These are phyloP conservation scores for Aphanomyces invadans DNA, from an alignment of 352 stramenopile genomes.

Conservation along the genomic window DNA sequence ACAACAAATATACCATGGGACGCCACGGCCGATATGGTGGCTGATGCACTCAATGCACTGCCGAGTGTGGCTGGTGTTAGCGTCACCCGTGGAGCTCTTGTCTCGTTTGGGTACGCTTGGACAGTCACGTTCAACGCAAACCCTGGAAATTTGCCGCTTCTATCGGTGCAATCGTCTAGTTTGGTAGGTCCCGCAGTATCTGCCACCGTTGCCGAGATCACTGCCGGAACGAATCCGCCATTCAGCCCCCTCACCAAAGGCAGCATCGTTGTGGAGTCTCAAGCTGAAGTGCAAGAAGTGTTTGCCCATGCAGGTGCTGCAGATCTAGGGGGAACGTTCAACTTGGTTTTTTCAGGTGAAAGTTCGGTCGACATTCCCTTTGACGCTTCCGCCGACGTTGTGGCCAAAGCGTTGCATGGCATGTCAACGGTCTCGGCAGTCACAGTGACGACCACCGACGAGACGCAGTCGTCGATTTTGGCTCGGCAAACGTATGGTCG, in stretches of 20 bases:
- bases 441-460: slow-evolving; percentile 32
- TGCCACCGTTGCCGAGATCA: slow-evolving; percentile 35
- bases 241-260: slow-evolving; percentile 24
- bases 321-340: slow-evolving; percentile 46
- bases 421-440: slow-evolving; percentile 54
- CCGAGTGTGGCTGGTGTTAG: slow-evolving; percentile 4
- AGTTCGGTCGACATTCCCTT: slow-evolving; percentile 42
- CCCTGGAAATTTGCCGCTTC: slow-evolving; percentile 43
- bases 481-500: slow-evolving; percentile 47
- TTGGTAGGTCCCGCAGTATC: slow-evolving; percentile 27
- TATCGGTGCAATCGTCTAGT: slow-evolving; percentile 19
- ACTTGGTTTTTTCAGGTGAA: slow-evolving; percentile 58
- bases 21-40: slow-evolving; percentile 1
- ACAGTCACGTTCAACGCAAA: slow-evolving; percentile 50
- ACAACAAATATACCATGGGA: slow-evolving; percentile 10
- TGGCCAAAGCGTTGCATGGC: slow-evolving; percentile 54
- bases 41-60: slow-evolving; percentile 13
- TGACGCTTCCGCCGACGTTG: slow-evolving; percentile 31
- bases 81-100: neutral
- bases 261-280: slow-evolving; percentile 29
- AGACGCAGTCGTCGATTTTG: slow-evolving; percentile 29
- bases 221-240: slow-evolving; percentile 31
- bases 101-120: slow-evolving; percentile 58
- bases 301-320: slow-evolving; percentile 54
- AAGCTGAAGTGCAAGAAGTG: slow-evolving; percentile 60